phyloP scores from a whole-genome alignment of 2,329 filamentous ascomycete species.

The Ceratocystis destructans region DNA sequence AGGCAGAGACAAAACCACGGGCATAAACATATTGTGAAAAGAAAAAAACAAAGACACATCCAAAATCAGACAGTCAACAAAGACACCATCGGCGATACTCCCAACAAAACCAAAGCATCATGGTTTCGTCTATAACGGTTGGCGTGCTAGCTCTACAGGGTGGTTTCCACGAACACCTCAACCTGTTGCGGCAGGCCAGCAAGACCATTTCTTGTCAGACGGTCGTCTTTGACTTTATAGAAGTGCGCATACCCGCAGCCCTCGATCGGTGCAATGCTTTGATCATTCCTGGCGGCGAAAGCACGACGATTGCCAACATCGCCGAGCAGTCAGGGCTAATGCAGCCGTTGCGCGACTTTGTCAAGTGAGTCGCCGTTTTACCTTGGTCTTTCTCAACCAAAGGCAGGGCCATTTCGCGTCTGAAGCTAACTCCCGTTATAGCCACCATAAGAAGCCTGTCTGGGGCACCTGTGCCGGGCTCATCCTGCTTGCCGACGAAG shows the following conservation, averaged over 20 bases:
- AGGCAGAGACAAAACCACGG: too few species aligned
- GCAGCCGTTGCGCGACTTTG: constrained; percentile 74
- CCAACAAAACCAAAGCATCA: background rate
- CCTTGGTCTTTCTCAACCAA: background rate
- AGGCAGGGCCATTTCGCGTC: background rate
- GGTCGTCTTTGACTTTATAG: constrained; percentile 45
- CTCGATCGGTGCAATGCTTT: constrained; percentile 65
- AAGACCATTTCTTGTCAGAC: constrained; percentile 29
- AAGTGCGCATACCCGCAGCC: constrained; percentile 65
- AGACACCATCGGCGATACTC: background rate
- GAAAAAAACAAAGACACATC: background rate
- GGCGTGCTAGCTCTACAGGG: constrained; percentile 71
- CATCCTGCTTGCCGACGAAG: constrained; percentile 77
- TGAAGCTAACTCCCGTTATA: constrained; percentile 26
- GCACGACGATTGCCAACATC: constrained; percentile 81
- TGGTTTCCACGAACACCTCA: constrained; percentile 79
- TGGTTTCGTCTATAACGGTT: constrained; percentile 32
- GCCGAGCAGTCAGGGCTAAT: constrained; percentile 68
- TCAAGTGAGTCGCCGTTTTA: constrained; percentile 50
- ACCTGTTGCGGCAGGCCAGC: constrained; percentile 57
- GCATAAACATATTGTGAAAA: too few species aligned
- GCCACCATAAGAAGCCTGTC: constrained; percentile 61
- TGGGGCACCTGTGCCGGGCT: constrained; percentile 96
- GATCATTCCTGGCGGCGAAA: constrained; percentile 87
- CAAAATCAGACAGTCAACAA: background rate